phyloP scores from a whole-genome alignment of 2,329 filamentous ascomycete species.

The Calonectria multiphialidica region DNA sequence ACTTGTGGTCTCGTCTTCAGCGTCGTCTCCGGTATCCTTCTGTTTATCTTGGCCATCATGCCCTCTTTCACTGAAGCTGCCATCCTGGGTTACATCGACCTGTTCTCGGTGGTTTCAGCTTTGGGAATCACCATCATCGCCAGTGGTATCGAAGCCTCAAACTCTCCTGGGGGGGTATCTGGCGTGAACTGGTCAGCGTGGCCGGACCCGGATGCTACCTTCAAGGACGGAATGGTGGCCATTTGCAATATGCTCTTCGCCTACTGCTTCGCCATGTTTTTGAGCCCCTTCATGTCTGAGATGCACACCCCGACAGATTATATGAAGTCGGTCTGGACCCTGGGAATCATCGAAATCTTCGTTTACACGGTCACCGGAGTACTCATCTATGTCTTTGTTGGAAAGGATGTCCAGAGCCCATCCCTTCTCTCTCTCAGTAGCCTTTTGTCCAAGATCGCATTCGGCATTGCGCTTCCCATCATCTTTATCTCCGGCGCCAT shows the following conservation, averaged over 20 bases:
- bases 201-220: conserved; percentile 52
- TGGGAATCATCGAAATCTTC: conserved; percentile 67
- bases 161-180: neutral
- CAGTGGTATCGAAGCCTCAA: conserved; percentile 58
- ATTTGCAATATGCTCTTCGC: conserved; percentile 75
- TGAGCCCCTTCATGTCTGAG: conserved; percentile 58
- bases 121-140: conserved; percentile 73
- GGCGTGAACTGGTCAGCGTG: conserved; percentile 48
- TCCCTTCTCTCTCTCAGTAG: conserved; percentile 71
- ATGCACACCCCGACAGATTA: conserved; percentile 56
- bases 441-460: conserved; percentile 70
- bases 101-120: conserved; percentile 54
- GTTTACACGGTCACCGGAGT: conserved; percentile 73
- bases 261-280: conserved; percentile 63
- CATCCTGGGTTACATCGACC: conserved; percentile 36
- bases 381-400: conserved; percentile 75
- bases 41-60: conserved; percentile 53
- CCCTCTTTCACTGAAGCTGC: conserved; percentile 56
- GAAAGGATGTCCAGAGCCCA: conserved; percentile 68
- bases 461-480: conserved; percentile 74
- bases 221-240: conserved; percentile 65
- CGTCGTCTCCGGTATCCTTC: conserved; percentile 52
- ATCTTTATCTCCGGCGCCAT: conserved; percentile 78
- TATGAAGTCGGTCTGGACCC: conserved; percentile 63
- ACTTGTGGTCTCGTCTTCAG: conserved; percentile 52